Base-by-base conservation (phyloP, 1,139 yeast genomes). In the Candida pseudocylindracea region DNA sequence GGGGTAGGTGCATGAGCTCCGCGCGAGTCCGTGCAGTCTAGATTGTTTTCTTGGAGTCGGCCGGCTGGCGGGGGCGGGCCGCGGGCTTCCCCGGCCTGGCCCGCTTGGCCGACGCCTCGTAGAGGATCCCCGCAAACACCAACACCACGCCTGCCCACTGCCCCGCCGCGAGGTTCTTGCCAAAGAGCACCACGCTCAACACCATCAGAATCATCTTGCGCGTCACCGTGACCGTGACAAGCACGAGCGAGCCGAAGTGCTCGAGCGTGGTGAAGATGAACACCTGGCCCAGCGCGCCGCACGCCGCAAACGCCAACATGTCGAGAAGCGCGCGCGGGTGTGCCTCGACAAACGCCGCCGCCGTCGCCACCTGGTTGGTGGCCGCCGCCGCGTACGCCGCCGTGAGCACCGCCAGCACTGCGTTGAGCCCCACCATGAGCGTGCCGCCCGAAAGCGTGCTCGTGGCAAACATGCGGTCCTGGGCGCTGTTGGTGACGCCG, bases 121-220 rank as follows among this genome's bases (percentile, higher is more conserved):
- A 61, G 1, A 69, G 67, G 35, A 80, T 71, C 0, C 96, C 96
- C 2, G 71, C 67, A 54, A 85, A 85, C 2, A 88, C 99, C 35
- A 80, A 53, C 1, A 50, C 39, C 6, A 88, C 72, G 0, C 96
- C 96, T 1, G 56, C 32, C 81, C 93, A 78, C 52, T 91, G 96
- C 5, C 59, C 55, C 1, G 36, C 7, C 27, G 57, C 60, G 41
- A 88, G 63, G 5, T 50, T 49, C 46, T 88, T 96, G 12, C 88
- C 91, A 53, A 83, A 88, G 42, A 88, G 57, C 2, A 80, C 49
- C 34, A 88, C 94, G 45, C 93, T 78, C 37, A 88, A 54, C 13
- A 83, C 61, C 96, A 88, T 85, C 33, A 95, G 81, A 34, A 83
- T 58, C 95, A 88, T 85, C 47, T 88, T 88, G 41, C 99, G 64